Conservation (phyloP, 1,284 basidiomycete species). For the Puccinia sorghi region DNA sequence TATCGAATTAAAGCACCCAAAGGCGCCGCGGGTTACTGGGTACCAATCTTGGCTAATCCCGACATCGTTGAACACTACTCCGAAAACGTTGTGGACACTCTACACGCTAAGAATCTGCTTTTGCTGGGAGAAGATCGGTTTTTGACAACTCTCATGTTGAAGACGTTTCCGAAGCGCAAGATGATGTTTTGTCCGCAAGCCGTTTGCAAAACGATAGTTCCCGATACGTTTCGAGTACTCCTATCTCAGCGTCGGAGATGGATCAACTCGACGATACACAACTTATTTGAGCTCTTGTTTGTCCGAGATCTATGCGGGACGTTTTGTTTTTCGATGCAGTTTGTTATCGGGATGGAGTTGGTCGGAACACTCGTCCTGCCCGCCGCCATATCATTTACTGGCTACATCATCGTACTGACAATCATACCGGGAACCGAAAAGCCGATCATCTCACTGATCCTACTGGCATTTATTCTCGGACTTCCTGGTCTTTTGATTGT, state of each 20-base stretch:
- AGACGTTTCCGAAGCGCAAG: constrained; percentile 62
- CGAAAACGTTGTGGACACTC: constrained; percentile 61
- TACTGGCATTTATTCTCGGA: constrained; percentile 60
- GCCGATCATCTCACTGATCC: constrained; percentile 55
- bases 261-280: constrained; percentile 63
- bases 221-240: constrained; percentile 61
- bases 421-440: constrained; percentile 55
- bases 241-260: constrained; percentile 61
- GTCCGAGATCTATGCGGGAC: constrained; percentile 61
- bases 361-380: constrained; percentile 61
- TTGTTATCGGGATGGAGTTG: constrained; percentile 60
- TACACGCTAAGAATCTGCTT: constrained; percentile 62
- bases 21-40: constrained; percentile 61
- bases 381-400: constrained; percentile 61
- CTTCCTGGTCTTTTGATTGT: constrained; percentile 61
- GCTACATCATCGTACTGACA: constrained; percentile 56
- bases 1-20: constrained; percentile 62
- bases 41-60: constrained; percentile 61
- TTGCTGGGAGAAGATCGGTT: constrained; percentile 62
- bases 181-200: constrained; percentile 62
- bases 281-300: constrained; percentile 61
- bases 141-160: constrained; percentile 61
- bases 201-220: constrained; percentile 62
- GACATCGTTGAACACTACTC: constrained; percentile 62
- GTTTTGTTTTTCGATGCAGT: constrained; percentile 62